Percentiles rank a stretch among this genome's conserved stretches.
Conservation (phyloP, 257 asterid species). For the Anisodus tanguticus region DNA sequence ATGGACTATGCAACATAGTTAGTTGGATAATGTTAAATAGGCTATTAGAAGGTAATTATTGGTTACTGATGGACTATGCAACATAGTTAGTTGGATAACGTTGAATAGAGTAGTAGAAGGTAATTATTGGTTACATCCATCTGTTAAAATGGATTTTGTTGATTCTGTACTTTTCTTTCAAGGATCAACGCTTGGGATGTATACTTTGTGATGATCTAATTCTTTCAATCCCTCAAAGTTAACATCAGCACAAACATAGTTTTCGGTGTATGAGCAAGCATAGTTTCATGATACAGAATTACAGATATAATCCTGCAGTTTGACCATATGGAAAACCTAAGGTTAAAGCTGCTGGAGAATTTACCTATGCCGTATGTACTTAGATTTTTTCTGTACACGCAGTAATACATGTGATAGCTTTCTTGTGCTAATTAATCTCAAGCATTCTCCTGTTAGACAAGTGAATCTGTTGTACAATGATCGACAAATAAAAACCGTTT, state of each 20-base stretch:
- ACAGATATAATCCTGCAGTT: neutral
- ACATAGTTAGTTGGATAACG: neutral
- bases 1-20: neutral
- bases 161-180: neutral
- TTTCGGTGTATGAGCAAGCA: constrained; percentile 1
- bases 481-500: neutral
- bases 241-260: neutral
- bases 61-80: neutral
- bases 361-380: neutral
- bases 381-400: neutral
- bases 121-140: constrained; percentile 13
- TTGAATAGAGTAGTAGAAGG: neutral
- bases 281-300: neutral
- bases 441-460: neutral
- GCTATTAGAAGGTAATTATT: too few relatives aligned
- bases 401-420: neutral
- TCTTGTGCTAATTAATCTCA: neutral
- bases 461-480: neutral
- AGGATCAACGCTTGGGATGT: neutral
- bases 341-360: constrained; percentile 14
- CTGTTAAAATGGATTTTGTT: neutral
- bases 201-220: constrained; percentile 2
- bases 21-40: too few relatives aligned
- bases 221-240: neutral
- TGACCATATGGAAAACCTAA: neutral